A percentile compares a stretch with the other conserved stretches of the same genome.
Evolutionary conservation across 176 grass and related monocot species (phyloP).

Genomic region (Carex parvula): DNA sequence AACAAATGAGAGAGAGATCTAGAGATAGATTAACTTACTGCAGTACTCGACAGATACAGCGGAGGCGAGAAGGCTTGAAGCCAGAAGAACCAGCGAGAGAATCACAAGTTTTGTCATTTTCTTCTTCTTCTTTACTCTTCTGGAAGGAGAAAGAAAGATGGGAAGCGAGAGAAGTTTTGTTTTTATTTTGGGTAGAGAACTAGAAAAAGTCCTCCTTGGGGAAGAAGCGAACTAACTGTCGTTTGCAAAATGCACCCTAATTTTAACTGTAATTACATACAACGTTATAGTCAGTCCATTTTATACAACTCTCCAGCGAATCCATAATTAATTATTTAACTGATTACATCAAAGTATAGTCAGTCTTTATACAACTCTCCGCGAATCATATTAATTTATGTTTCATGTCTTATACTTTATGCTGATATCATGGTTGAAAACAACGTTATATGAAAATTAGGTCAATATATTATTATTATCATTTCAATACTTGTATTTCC

Average conservation of each 20-base stretch:
- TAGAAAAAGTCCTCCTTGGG: not conserved
- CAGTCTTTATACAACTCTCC: no score
- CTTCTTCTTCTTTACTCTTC: not conserved
- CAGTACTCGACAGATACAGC: conserved; percentile 23
- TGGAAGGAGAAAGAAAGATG: not conserved
- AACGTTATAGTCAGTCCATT: not conserved
- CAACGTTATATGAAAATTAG: no score
- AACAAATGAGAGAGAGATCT: not conserved
- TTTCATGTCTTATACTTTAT: not conserved
- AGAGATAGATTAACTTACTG: conserved; percentile 8
- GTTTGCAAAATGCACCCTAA: not conserved
- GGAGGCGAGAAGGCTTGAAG: conserved; percentile 18
- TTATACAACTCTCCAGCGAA: not conserved
- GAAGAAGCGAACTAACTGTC: conserved; percentile 14
- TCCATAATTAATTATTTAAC: not conserved
- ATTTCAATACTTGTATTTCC: not conserved
- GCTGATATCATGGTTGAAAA: not conserved
- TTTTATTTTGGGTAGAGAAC: not conserved
- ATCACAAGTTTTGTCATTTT: conserved; percentile 23
- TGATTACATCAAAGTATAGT: no score
- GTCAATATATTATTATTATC: not conserved
- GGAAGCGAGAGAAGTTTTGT: not conserved
- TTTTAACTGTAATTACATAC: not conserved
- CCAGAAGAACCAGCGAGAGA: conserved; percentile 12
- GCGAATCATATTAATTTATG: no score